phyloP scores from a whole-genome alignment of 2,329 filamentous ascomycete species.

The Fusarium sulawesiense region DNA sequence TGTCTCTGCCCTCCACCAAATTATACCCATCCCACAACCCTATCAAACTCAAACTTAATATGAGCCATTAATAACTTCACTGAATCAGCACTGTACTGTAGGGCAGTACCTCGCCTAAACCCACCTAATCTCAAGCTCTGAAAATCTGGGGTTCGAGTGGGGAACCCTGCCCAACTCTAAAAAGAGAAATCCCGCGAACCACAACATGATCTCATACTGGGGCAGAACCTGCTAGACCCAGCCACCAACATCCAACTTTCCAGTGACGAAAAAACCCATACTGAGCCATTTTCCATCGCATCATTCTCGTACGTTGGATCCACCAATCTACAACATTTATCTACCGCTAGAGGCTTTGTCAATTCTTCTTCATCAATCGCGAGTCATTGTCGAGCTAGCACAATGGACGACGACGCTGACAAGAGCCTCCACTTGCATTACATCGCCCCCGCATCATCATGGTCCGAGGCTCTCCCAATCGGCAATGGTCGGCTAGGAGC shows the following conservation, averaged over 20 bases:
- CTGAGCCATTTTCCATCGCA: not conserved
- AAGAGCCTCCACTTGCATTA: conserved; percentile 40
- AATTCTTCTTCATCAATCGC: not conserved
- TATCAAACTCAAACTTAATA: not conserved
- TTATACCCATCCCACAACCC: rapidly evolving
- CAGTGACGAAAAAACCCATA: not conserved
- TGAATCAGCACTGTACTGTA: not conserved
- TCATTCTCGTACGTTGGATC: not conserved
- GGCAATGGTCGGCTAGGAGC: conserved; percentile 59
- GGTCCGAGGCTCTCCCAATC: conserved; percentile 56
- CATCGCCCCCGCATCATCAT: conserved; percentile 39
- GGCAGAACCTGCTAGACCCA: not conserved
- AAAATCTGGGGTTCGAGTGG: conserved; percentile 1
- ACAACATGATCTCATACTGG: conserved; percentile 2
- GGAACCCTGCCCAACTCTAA: conserved; percentile 7
- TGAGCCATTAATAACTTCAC: too few relatives aligned
- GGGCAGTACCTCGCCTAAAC: not conserved
- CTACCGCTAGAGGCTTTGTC: not conserved
- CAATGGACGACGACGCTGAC: conserved; percentile 15
- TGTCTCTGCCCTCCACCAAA: too few relatives aligned
- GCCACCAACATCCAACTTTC: not conserved
- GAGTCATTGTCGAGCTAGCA: not conserved
- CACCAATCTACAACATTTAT: not conserved
- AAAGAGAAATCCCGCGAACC: not conserved
- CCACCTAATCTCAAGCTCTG: not conserved